phyloP scores from a whole-genome alignment of 768 basidiomycete species.

The Vishniacozyma victoriae region DNA sequence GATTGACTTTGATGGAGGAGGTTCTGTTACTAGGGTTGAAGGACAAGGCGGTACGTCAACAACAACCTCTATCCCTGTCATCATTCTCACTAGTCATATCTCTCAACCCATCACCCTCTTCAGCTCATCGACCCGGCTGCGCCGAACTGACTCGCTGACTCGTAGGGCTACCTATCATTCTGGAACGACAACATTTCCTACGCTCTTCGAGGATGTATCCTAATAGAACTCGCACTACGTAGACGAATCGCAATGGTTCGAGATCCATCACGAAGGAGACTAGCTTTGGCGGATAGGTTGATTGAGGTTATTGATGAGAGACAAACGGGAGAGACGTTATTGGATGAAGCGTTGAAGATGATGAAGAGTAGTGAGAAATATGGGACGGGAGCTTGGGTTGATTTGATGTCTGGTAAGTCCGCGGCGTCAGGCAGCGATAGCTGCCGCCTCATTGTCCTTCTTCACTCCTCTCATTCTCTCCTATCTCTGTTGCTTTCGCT shows the following conservation, averaged over 20 bases:
- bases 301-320: constrained; percentile 88
- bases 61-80: background rate
- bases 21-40: constrained; percentile 87
- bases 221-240: constrained; percentile 93
- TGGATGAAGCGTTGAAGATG: constrained; percentile 93
- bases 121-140: background rate
- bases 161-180: constrained; percentile 85
- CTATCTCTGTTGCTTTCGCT: too few species aligned
- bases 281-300: constrained; percentile 71
- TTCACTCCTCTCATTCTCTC: background rate
- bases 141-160: too few species aligned
- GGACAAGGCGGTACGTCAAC: constrained; percentile 73
- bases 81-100: background rate
- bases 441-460: background rate
- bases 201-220: constrained; percentile 93
- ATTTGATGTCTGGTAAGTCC: constrained; percentile 79
- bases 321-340: constrained; percentile 89
- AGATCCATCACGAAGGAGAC: constrained; percentile 69
- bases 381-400: constrained; percentile 90
- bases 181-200: constrained; percentile 99
- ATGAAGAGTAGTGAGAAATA: constrained; percentile 72
- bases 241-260: constrained; percentile 84
- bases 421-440: too few species aligned
- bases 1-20: constrained; percentile 94
- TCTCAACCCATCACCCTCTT: background rate